Evolutionary conservation across 495 filamentous ascomycete species (phyloP), one percentile per base, ranked within the genome.

Genomic region (Polyplosphaeria fusca): DNA sequence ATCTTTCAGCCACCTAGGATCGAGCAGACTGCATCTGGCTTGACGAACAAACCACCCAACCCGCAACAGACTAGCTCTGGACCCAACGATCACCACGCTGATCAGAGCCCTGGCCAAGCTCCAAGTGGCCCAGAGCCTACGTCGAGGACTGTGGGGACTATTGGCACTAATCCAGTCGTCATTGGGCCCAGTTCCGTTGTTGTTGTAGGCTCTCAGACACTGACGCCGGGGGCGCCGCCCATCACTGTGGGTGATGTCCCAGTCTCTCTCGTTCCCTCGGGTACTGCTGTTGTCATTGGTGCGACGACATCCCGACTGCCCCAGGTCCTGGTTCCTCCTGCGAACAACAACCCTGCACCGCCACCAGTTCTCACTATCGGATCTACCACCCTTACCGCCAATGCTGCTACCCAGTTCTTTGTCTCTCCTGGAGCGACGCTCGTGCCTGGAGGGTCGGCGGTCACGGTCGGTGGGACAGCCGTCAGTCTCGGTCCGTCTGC

Each of bases 371-470:
- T 72, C n/a, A 68, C 68, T 2, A 55, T 72, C 24, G 67, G 65
- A 5, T 57, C 52, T 5, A 41, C 66, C 16, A 70, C 63, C 5
- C 55, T 67, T 26, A 70, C 68, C 0, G 63, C 57, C 1, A 71
- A 72, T 45, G 68, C 70, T 11, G 67, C 65, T 18, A 70, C 68
- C 5, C 68, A 71, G 47, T 72, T 63, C 52, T 64, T 59, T 48
- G 51, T 72, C 9, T 57, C 28, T 2, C 58, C 66, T 13, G 63
- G 61, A 22, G 43, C 55, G 42, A 68, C 64, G 4, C 56, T 72
- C 0, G 67, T 65, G 3, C 61, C 69, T 27, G 68, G 69, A 13
- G 68, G 68, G n/a, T 42, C 55, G 13, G 68, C 58, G 20, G 30
- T 35, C 22, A 61, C 56, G 4, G 47, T 70, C 12, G 49, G 47